These are phyloP conservation scores for Trametes meyenii DNA, from an alignment of 768 basidiomycete genomes.

Conservation along the genomic window DNA sequence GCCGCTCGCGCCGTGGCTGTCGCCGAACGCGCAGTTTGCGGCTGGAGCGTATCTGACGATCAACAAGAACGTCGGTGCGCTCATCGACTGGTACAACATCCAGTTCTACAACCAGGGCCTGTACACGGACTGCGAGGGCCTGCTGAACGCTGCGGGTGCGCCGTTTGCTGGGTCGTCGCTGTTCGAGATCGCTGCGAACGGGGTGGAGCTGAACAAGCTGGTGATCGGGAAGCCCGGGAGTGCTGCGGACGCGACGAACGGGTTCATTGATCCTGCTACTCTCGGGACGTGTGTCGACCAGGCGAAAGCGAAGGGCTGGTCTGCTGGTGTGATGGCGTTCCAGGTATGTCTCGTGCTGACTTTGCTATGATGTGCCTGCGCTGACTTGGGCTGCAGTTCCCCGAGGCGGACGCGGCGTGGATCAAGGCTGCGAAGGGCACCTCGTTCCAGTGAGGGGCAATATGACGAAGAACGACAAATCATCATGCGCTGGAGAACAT, in stretches of 20 bases:
- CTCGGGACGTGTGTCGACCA: constrained; percentile 20
- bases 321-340: constrained; percentile 20
- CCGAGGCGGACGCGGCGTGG: constrained; percentile 14
- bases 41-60: constrained; percentile 58
- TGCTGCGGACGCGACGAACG: constrained; percentile 38
- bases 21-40: constrained; percentile 30
- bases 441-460: constrained; percentile 9
- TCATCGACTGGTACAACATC: constrained; percentile 53
- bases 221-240: constrained; percentile 70
- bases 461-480: neutral
- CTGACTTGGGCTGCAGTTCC: constrained; percentile 7
- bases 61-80: constrained; percentile 49
- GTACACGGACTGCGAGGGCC: constrained; percentile 40
- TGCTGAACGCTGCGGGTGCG: constrained; percentile 42
- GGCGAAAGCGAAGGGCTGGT: constrained; percentile 18
- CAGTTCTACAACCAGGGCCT: constrained; percentile 30
- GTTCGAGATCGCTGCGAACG: constrained; percentile 53
- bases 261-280: constrained; percentile 35
- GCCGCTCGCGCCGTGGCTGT: constrained; percentile 33
- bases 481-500: constrained; percentile 8
- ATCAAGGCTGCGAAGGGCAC: constrained; percentile 16
- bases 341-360: neutral
- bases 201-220: constrained; percentile 58
- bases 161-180: constrained; percentile 43
- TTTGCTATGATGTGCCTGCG: too few relatives aligned